Evolutionary conservation across 2,329 filamentous ascomycete species (phyloP).

Genomic region (Penicillium sp.): DNA sequence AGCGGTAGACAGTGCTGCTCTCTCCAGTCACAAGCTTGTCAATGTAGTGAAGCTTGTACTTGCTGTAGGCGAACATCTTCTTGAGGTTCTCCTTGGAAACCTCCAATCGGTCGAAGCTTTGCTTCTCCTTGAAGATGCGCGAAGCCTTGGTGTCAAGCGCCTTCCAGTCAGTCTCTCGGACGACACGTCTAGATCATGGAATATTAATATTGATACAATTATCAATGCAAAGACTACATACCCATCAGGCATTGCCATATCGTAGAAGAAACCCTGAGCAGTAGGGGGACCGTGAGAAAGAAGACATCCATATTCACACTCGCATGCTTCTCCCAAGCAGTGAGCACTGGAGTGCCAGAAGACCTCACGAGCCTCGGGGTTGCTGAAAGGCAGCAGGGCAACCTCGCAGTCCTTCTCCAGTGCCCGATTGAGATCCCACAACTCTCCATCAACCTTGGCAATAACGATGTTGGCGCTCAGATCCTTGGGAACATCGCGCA

Average conservation of each 20-base stretch:
- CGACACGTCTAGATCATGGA: slow-evolving; percentile 53
- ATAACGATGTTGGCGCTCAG: slow-evolving; percentile 81
- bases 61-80: slow-evolving; percentile 97
- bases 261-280: slow-evolving; percentile 93
- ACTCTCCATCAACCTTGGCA: slow-evolving; percentile 76
- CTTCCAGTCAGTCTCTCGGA: slow-evolving; percentile 78
- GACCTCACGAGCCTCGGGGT: slow-evolving; percentile 78
- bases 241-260: slow-evolving; percentile 81
- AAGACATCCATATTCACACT: slow-evolving; percentile 86
- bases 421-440: slow-evolving; percentile 93
- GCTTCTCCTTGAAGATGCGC: slow-evolving; percentile 93
- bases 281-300: slow-evolving; percentile 93
- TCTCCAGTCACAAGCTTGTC: slow-evolving; percentile 90
- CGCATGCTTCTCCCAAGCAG: slow-evolving; percentile 90
- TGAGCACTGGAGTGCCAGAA: slow-evolving; percentile 99
- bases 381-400: slow-evolving; percentile 79
- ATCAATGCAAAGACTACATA: slow-evolving; percentile 30
- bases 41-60: slow-evolving; percentile 98
- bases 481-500: slow-evolving; percentile 81
- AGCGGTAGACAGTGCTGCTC: slow-evolving; percentile 90
- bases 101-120: slow-evolving; percentile 86
- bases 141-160: slow-evolving; percentile 77
- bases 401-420: slow-evolving; percentile 85
- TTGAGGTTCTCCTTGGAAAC: slow-evolving; percentile 88
- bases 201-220: slow-evolving; percentile 17